phyloP scores from a whole-genome alignment of 352 stramenopile genomes.

The Phytophthora rubi region DNA sequence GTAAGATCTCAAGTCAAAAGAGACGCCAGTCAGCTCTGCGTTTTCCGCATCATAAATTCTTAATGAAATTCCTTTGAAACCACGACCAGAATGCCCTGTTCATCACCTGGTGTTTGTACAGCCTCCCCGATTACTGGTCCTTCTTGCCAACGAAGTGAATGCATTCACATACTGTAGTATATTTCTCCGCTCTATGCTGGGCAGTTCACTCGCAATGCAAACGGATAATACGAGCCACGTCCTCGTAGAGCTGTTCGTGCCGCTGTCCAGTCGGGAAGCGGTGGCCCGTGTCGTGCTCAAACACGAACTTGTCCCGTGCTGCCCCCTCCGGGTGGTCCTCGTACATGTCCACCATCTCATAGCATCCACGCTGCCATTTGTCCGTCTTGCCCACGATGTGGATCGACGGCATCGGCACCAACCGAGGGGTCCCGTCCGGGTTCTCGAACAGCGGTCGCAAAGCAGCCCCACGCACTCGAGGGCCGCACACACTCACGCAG shows the following conservation, averaged over 20 bases:
- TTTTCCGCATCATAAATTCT: no score
- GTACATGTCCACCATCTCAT: conserved; percentile 54
- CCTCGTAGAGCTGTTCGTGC: conserved; percentile 40
- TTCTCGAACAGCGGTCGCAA: conserved; percentile 51
- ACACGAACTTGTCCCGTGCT: conserved; percentile 41
- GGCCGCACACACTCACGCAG: conserved; percentile 51
- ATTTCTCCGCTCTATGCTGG: neutral
- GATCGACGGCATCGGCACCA: conserved; percentile 64
- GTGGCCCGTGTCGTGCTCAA: conserved; percentile 53
- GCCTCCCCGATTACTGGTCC: conserved; percentile 31
- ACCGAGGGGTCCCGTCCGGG: conserved; percentile 29
- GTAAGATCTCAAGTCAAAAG: no score
- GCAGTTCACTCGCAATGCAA: conserved; percentile 29
- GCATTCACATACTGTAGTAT: neutral
- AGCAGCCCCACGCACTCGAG: conserved; percentile 31
- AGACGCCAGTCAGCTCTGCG: no score
- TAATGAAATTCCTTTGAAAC: no score
- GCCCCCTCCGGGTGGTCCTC: conserved; percentile 28
- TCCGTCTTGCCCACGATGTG: conserved; percentile 71
- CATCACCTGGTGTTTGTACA: no score
- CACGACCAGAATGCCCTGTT: no score
- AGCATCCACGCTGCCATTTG: conserved; percentile 44
- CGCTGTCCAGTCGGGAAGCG: conserved; percentile 43
- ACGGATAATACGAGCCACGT: conserved; percentile 36
- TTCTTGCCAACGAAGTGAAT: conserved; percentile 63